Percentiles rank a stretch among this genome's conserved stretches.
phyloP scores from a whole-genome alignment of 2,329 filamentous ascomycete species.

The Talaromyces islandicus region DNA sequence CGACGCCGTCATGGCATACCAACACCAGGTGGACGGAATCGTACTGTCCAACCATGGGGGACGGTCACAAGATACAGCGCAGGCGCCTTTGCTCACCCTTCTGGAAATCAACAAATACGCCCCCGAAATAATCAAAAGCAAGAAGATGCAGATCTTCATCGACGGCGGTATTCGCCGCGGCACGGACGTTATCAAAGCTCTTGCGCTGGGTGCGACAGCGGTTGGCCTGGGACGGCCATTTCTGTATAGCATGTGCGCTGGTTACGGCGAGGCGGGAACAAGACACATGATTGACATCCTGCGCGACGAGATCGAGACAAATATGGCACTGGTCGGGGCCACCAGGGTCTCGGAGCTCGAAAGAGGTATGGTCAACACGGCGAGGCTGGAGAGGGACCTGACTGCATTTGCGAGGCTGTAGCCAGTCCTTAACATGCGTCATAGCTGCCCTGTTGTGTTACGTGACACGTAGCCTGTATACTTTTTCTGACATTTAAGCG shows the following conservation, averaged over 20 bases:
- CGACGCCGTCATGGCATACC: constrained; percentile 43
- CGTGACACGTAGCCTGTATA: neutral
- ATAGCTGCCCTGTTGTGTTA: neutral
- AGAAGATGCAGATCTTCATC: constrained; percentile 55
- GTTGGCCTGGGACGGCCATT: constrained; percentile 59
- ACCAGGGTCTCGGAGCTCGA: constrained; percentile 21
- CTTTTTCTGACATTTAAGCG: neutral
- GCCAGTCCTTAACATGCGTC: neutral
- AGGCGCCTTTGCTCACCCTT: constrained; percentile 52
- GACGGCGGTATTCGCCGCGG: constrained; percentile 62
- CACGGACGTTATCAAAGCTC: constrained; percentile 61
- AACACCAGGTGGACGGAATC: constrained; percentile 42
- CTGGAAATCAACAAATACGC: constrained; percentile 58
- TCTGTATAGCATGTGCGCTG: constrained; percentile 49
- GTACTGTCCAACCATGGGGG: constrained; percentile 39
- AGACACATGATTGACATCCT: constrained; percentile 35
- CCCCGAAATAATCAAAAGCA: constrained; percentile 50
- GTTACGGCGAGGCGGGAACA: constrained; percentile 55
- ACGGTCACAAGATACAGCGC: constrained; percentile 40
- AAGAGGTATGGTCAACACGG: constrained; percentile 25
- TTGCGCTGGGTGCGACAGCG: constrained; percentile 59
- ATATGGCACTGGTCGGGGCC: constrained; percentile 29
- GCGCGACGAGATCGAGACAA: constrained; percentile 27
- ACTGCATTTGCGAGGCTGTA: constrained; percentile 14
- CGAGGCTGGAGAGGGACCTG: constrained; percentile 25